A percentile compares a stretch with the other conserved stretches of the same genome.
Conservation (phyloP, 805 yeast species). For the Starmerella riodocensis region DNA sequence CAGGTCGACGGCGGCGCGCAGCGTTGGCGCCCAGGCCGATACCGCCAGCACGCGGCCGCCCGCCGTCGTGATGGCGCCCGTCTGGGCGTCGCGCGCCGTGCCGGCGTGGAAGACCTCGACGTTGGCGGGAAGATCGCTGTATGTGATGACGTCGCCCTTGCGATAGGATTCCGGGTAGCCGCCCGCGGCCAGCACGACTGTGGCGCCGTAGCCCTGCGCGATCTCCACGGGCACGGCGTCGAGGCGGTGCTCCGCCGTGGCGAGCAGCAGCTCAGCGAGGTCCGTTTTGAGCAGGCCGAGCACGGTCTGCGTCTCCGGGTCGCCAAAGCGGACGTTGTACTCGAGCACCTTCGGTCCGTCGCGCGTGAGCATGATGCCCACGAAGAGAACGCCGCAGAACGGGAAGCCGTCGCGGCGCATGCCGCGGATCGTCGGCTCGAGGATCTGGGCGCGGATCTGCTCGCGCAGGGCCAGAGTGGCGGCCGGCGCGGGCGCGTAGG, state of each 20-base stretch:
- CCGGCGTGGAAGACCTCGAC: conserved; percentile 93
- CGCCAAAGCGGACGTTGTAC: conserved; percentile 96
- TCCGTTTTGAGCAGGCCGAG: conserved; percentile 85
- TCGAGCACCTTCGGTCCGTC: conserved; percentile 89
- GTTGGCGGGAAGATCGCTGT: conserved; percentile 36
- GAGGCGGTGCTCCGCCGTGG: conserved; percentile 86
- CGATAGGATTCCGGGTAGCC: conserved; percentile 85
- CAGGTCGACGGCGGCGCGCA: conserved; percentile 66
- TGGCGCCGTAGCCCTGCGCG: conserved; percentile 55
- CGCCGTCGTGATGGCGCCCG: conserved; percentile 60
- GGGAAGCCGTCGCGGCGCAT: conserved; percentile 94
- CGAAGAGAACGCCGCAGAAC: conserved; percentile 87
- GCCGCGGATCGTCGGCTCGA: conserved; percentile 87
- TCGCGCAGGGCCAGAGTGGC: conserved; percentile 65
- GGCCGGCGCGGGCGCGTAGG: conserved; percentile 95
- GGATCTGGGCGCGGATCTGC: conserved; percentile 57
- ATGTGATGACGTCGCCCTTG: conserved; percentile 73
- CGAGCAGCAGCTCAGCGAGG: conserved; percentile 80
- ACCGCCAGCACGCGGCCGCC: conserved; percentile 98
- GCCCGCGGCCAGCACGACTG: conserved; percentile 92
- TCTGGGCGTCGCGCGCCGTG: conserved; percentile 40
- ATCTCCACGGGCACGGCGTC: conserved; percentile 56
- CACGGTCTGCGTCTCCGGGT: conserved; percentile 97
- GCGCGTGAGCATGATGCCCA: conserved; percentile 85
- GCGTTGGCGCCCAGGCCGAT: conserved; percentile 65